These are phyloP conservation scores for Canavalia ensiformis DNA, from an alignment of 306 rosid species.

Conservation along the genomic window DNA sequence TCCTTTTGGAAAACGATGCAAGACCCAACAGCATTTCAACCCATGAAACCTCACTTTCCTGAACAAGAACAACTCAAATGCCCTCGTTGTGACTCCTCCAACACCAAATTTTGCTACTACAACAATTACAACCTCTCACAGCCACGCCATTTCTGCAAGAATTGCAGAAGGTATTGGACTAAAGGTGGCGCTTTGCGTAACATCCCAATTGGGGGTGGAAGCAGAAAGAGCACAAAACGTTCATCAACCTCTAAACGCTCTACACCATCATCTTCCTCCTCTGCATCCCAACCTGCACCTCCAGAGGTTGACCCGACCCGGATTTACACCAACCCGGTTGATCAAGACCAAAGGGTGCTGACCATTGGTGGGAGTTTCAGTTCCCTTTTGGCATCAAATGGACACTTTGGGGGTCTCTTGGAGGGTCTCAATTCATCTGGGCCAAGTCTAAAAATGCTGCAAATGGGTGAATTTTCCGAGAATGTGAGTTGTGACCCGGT, in stretches of 20 bases:
- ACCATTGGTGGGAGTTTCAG: slow-evolving; percentile 71
- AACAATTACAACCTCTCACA: slow-evolving; percentile 96
- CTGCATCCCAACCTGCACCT: background rate
- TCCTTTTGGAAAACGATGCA: slow-evolving; percentile 58
- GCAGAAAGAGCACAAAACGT: slow-evolving; percentile 71
- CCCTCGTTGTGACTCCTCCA: slow-evolving; percentile 81
- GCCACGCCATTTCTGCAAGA: slow-evolving; percentile 94
- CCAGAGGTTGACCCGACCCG: slow-evolving; percentile 34
- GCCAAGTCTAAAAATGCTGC: slow-evolving; percentile 64
- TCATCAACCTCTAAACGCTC: slow-evolving; percentile 58
- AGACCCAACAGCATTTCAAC: slow-evolving; percentile 65
- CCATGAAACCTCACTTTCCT: slow-evolving; percentile 72
- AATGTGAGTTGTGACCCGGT: slow-evolving; percentile 53
- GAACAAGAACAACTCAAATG: slow-evolving; percentile 89
- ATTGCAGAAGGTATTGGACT: slow-evolving; percentile 91
- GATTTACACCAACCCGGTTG: slow-evolving; percentile 36
- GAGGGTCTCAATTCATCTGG: slow-evolving; percentile 72
- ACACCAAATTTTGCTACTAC: slow-evolving; percentile 97
- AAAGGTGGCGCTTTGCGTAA: slow-evolving; percentile 89
- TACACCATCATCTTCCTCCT: slow-evolving; percentile 39
- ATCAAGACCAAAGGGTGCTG: slow-evolving; percentile 50
- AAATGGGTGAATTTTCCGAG: slow-evolving; percentile 62
- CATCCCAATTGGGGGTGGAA: slow-evolving; percentile 92
- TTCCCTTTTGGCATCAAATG: slow-evolving; percentile 73
- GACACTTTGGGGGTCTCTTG: slow-evolving; percentile 64